Evolutionary conservation across 345 rosid species (phyloP).

Genomic region (Ceriops zippeliana): DNA sequence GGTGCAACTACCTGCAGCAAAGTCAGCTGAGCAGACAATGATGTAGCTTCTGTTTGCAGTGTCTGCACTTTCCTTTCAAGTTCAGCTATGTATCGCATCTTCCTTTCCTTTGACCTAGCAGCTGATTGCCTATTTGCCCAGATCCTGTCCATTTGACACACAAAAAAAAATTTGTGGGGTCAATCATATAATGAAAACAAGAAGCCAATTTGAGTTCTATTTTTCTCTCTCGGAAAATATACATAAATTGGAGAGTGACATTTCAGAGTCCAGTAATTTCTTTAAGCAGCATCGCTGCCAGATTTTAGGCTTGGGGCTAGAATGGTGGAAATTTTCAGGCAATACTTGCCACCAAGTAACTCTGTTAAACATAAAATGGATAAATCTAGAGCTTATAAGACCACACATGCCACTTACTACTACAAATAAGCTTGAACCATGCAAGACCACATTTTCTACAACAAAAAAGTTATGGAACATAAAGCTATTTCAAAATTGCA

Average conservation of each 20-base stretch:
- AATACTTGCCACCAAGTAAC: background rate
- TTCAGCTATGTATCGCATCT: constrained; percentile 89
- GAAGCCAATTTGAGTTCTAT: background rate
- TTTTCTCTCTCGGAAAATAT: background rate
- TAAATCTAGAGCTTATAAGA: background rate
- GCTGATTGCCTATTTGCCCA: constrained; percentile 99
- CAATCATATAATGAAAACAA: background rate
- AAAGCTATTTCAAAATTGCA: too few relatives aligned
- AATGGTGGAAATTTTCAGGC: too few relatives aligned
- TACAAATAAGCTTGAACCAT: background rate
- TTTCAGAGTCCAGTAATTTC: too few relatives aligned
- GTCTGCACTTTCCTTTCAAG: constrained; percentile 89
- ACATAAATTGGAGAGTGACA: background rate
- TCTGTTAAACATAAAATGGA: background rate
- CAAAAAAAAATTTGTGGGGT: background rate
- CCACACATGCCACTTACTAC: background rate
- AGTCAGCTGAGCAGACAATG: constrained; percentile 83
- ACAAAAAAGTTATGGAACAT: background rate
- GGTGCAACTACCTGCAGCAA: constrained; percentile 62
- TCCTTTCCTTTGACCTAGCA: constrained; percentile 93
- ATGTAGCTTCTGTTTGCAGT: constrained; percentile 83
- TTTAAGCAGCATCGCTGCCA: too few relatives aligned
- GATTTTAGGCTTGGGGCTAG: too few relatives aligned
- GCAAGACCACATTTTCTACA: background rate
- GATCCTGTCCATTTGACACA: constrained; percentile 44